These are phyloP conservation scores for Puccinia novopanici DNA, from an alignment of 1,284 basidiomycete genomes.

Conservation along the genomic window DNA sequence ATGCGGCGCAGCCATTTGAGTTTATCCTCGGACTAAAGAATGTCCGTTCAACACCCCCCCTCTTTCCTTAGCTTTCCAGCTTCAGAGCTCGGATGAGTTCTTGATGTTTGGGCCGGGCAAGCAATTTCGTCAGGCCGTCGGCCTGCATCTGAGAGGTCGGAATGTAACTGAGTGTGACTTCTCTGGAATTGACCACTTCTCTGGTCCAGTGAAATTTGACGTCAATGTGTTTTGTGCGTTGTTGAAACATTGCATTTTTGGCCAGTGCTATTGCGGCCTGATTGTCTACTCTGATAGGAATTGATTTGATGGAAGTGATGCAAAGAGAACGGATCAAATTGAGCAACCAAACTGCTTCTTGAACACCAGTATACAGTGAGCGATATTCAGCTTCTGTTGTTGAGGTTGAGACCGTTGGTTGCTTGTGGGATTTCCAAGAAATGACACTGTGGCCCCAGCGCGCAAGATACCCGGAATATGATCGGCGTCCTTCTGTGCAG, in stretches of 20 bases:
- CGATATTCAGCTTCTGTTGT: conserved; percentile 27
- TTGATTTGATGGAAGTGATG: neutral
- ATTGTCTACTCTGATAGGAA: neutral
- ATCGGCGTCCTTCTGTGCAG: neutral
- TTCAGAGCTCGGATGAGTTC: neutral
- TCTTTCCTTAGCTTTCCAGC: neutral
- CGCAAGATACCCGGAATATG: neutral
- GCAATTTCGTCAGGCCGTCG: neutral
- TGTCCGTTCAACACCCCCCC: too few relatives aligned
- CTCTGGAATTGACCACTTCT: neutral
- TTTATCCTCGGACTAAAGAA: too few relatives aligned
- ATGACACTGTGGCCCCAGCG: neutral
- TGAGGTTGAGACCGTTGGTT: neutral
- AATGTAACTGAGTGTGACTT: neutral
- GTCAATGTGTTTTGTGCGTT: neutral
- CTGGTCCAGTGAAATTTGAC: neutral
- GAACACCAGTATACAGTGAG: neutral
- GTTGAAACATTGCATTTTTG: conserved; percentile 5
- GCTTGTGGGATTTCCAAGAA: conserved; percentile 13
- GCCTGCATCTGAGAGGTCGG: neutral
- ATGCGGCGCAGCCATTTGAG: too few relatives aligned
- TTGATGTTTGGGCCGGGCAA: neutral
- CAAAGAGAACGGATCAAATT: neutral
- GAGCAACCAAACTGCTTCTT: conserved; percentile 15
- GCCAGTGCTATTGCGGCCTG: neutral